Evolutionary conservation across 2,329 filamentous ascomycete species (phyloP).

Genomic region (Cladosporium colombiae): DNA sequence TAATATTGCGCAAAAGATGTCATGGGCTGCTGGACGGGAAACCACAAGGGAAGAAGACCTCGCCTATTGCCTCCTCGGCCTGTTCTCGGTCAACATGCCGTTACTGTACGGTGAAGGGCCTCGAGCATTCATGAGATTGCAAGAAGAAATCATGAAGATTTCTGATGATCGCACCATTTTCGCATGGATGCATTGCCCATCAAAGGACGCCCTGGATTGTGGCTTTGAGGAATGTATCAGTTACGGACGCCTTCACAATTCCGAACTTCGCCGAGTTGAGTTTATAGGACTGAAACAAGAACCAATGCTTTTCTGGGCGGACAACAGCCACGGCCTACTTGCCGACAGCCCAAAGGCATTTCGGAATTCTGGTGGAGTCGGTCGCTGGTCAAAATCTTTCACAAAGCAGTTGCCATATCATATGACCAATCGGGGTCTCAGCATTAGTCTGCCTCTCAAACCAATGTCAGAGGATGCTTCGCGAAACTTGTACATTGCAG

Average conservation of each 20-base stretch:
- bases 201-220: no score
- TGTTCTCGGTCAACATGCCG: conserved; percentile 27
- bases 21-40: conserved; percentile 23
- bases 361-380: neutral
- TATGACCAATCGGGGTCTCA: neutral
- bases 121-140: conserved; percentile 25
- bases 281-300: no score
- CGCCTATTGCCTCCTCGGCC: conserved; percentile 28
- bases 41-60: conserved; percentile 27
- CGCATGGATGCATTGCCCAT: neutral
- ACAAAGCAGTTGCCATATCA: neutral
- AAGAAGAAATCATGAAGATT: conserved; percentile 25
- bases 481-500: neutral
- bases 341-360: neutral
- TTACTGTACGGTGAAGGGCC: conserved; percentile 26
- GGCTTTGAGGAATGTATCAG: no score
- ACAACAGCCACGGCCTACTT: neutral
- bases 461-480: neutral
- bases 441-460: neutral
- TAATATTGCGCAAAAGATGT: conserved; percentile 21
- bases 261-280: no score
- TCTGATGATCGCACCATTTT: conserved; percentile 28
- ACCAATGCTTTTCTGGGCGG: no score
- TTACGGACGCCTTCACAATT: no score
- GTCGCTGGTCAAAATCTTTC: neutral